phyloP scores from a whole-genome alignment of 495 filamentous ascomycete genomes.

The Letharia lupina region DNA sequence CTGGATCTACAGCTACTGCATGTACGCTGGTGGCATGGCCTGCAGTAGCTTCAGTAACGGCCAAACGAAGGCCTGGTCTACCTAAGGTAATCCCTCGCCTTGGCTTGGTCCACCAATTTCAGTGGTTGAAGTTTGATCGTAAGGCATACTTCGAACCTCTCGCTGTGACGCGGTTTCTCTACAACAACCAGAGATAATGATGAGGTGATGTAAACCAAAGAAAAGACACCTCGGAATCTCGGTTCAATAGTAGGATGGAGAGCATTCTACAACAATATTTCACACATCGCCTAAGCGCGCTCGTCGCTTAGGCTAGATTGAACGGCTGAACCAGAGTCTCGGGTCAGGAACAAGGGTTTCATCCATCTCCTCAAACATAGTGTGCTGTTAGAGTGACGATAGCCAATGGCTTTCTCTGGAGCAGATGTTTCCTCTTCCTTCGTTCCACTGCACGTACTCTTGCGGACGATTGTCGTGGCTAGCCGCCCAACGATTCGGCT shows the following conservation, averaged over 20 bases:
- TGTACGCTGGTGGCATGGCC: conserved; percentile 17
- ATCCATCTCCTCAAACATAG: conserved; percentile 11
- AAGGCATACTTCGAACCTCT: not conserved
- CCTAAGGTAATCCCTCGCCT: not conserved
- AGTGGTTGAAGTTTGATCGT: not conserved
- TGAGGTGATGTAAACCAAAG: not conserved
- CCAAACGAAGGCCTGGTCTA: conserved; percentile 13
- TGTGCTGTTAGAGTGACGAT: conserved; percentile 6
- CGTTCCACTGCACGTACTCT: not conserved
- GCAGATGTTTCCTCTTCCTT: not conserved
- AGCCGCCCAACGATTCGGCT: conserved; percentile 2
- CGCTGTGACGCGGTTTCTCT: not conserved
- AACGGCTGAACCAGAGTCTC: conserved; percentile 16
- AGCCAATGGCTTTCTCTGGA: conserved; percentile 16
- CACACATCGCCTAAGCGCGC: conserved; percentile 7
- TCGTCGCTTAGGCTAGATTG: conserved; percentile 20
- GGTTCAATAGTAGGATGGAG: not conserved
- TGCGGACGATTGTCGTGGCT: not conserved
- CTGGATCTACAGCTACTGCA: conserved; percentile 16
- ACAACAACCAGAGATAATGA: not conserved
- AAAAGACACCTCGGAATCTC: not conserved
- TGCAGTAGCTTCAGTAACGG: conserved; percentile 20
- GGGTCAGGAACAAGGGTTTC: conserved; percentile 24
- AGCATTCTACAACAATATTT: not conserved
- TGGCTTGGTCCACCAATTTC: not conserved